Percentiles rank a stretch among this genome's conserved stretches.
phyloP scores from a whole-genome alignment of 345 rosid genomes.

The Moricandia arvensis region DNA sequence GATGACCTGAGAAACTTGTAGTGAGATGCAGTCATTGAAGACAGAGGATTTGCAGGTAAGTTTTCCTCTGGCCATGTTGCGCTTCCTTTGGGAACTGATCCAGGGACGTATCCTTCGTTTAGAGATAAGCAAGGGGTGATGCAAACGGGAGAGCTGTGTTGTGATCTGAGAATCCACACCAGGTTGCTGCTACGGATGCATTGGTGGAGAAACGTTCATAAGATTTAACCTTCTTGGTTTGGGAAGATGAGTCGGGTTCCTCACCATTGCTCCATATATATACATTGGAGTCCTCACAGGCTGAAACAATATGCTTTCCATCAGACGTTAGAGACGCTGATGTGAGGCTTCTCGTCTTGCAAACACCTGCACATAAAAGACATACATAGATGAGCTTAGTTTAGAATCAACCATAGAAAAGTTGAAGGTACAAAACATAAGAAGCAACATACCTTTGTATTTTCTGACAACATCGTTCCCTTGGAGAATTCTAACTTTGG shows the following conservation, averaged over 20 bases:
- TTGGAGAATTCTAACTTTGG: slow-evolving; percentile 76
- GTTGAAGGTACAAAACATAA: not conserved
- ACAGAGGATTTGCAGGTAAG: slow-evolving; percentile 41
- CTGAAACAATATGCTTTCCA: slow-evolving; percentile 78
- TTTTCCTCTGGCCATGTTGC: slow-evolving; percentile 82
- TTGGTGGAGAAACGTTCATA: slow-evolving; percentile 71
- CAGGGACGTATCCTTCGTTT: slow-evolving; percentile 56
- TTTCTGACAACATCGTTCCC: slow-evolving; percentile 63
- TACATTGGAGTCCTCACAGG: slow-evolving; percentile 73
- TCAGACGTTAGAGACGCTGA: slow-evolving; percentile 65
- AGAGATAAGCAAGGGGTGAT: slow-evolving; percentile 51
- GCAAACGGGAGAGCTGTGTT: slow-evolving; percentile 43
- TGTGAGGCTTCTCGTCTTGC: slow-evolving; percentile 54
- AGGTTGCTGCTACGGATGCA: slow-evolving; percentile 77
- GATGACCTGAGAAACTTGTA: slow-evolving; percentile 72
- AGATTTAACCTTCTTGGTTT: slow-evolving; percentile 52
- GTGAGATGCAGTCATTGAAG: slow-evolving; percentile 54
- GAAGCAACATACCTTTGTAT: slow-evolving; percentile 54
- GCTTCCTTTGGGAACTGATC: slow-evolving; percentile 45
- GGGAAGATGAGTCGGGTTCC: slow-evolving; percentile 26
- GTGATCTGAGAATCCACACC: slow-evolving; percentile 55
- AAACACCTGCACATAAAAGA: slow-evolving; percentile 40
- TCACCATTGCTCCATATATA: slow-evolving; percentile 64
- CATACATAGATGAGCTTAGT: not conserved
- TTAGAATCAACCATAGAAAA: slow-evolving; percentile 1